Percentiles rank a stretch among this genome's conserved stretches.
These are phyloP conservation scores for Groenewaldozyma salmanticensis DNA, from an alignment of 805 yeast genomes.

Conservation along the genomic window DNA sequence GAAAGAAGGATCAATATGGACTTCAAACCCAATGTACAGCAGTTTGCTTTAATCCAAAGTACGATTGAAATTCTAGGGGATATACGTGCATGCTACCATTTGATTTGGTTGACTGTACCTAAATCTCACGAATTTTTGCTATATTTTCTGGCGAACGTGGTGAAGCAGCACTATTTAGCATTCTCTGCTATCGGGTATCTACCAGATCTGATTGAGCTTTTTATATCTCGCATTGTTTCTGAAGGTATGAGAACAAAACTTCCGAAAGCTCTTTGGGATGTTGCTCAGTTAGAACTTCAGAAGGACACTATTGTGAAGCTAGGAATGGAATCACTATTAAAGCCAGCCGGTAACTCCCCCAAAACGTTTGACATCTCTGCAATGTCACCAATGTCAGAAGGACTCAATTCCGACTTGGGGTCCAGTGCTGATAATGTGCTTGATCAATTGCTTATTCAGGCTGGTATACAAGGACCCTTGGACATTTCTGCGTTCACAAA, in stretches of 20 bases:
- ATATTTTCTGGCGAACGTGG: conserved; percentile 29
- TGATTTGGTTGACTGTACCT: conserved; percentile 41
- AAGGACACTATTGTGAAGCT: conserved; percentile 10
- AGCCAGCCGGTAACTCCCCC: conserved; percentile 12
- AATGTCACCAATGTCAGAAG: conserved; percentile 22
- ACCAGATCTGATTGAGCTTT: conserved; percentile 13
- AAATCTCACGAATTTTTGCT: conserved; percentile 43
- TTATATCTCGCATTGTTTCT: conserved; percentile 12
- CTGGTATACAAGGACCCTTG: conserved; percentile 5
- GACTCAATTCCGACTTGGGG: not conserved
- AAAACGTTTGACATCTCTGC: conserved; percentile 12
- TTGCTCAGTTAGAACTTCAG: conserved; percentile 14
- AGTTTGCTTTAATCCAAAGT: conserved; percentile 39
- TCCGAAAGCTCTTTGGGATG: conserved; percentile 17
- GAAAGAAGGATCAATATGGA: conserved; percentile 4
- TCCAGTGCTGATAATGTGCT: not conserved
- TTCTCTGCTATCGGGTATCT: conserved; percentile 17
- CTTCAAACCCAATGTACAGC: conserved; percentile 5
- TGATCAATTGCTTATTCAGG: conserved; percentile 4
- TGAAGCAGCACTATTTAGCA: conserved; percentile 11
- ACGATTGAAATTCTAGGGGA: conserved; percentile 47
- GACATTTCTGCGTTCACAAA: conserved; percentile 8
- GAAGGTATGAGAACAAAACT: conserved; percentile 13
- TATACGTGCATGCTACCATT: conserved; percentile 16
- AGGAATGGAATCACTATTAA: conserved; percentile 17